phyloP scores from a whole-genome alignment of 768 basidiomycete species.

The Rhizopogon roseolus region DNA sequence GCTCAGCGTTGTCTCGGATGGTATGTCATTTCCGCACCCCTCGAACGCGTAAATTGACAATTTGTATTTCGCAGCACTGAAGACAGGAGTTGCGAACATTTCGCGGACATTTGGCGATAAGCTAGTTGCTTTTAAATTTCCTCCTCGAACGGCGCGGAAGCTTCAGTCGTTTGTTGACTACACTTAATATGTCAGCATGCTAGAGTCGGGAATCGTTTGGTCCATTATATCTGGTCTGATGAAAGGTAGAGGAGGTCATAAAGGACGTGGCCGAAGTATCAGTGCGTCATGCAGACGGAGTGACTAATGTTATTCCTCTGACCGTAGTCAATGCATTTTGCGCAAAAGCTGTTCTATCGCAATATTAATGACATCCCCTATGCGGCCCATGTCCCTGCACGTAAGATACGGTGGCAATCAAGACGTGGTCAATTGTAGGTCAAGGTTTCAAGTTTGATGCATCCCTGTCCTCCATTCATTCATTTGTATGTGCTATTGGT shows the following conservation, averaged over 20 bases:
- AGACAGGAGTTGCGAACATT: slow-evolving; percentile 61
- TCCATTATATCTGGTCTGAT: slow-evolving; percentile 79
- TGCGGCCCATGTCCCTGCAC: slow-evolving; percentile 12
- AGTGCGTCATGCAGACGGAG: slow-evolving; percentile 63
- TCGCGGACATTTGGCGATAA: slow-evolving; percentile 72
- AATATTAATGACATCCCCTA: slow-evolving; percentile 18
- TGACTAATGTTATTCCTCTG: slow-evolving; percentile 1
- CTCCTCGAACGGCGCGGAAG: slow-evolving; percentile 60
- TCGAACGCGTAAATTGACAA: background rate
- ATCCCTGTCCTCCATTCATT: too few relatives aligned
- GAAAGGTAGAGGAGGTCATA: slow-evolving; percentile 64
- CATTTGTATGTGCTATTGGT: too few relatives aligned
- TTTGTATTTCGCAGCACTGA: slow-evolving; percentile 42
- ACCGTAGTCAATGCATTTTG: background rate
- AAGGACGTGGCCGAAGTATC: slow-evolving; percentile 65
- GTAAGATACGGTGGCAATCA: background rate
- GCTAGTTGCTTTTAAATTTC: slow-evolving; percentile 72
- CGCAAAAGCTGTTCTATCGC: slow-evolving; percentile 15
- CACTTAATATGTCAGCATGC: slow-evolving; percentile 24
- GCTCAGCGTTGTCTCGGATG: slow-evolving; percentile 50
- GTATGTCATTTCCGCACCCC: slow-evolving; percentile 35
- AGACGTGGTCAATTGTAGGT: too few relatives aligned
- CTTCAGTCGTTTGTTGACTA: slow-evolving; percentile 72
- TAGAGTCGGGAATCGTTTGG: slow-evolving; percentile 42
- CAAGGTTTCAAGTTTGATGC: too few relatives aligned